A percentile compares a stretch with the other conserved stretches of the same genome.
These are phyloP conservation scores for Hsuehochloa calcarea DNA, from an alignment of 176 grass and related monocot species.

Conservation along the genomic window DNA sequence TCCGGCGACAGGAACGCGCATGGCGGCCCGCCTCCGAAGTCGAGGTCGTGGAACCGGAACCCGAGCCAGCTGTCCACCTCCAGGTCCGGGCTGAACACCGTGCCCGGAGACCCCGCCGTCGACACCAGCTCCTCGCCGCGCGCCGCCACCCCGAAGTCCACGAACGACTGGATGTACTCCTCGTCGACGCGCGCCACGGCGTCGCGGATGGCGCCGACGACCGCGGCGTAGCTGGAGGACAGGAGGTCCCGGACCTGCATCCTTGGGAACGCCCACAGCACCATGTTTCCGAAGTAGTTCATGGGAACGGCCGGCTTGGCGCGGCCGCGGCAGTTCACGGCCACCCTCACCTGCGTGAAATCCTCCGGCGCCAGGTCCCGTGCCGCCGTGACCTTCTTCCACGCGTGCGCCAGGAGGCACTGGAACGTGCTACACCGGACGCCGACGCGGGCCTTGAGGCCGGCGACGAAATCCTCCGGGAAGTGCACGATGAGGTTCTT, in stretches of 20 bases:
- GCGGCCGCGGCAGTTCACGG: constrained; percentile 43
- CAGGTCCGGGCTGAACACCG: constrained; percentile 31
- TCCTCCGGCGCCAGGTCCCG: constrained; percentile 15
- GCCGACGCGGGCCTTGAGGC: constrained; percentile 13
- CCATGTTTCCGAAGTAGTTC: constrained; percentile 48
- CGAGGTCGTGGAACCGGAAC: constrained; percentile 45
- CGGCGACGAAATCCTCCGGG: constrained; percentile 20
- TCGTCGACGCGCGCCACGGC: constrained; percentile 34
- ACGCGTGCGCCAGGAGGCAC: constrained; percentile 42
- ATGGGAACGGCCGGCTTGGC: not conserved
- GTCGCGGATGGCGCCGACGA: constrained; percentile 31
- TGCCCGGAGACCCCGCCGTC: constrained; percentile 25
- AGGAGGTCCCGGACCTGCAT: constrained; percentile 18
- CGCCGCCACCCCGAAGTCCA: constrained; percentile 36
- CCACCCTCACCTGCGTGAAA: constrained; percentile 12
- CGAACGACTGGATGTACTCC: constrained; percentile 47
- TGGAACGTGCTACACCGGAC: constrained; percentile 43
- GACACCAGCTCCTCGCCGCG: constrained; percentile 17
- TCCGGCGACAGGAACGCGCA: constrained; percentile 41
- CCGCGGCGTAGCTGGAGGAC: not conserved
- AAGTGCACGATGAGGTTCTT: constrained; percentile 6
- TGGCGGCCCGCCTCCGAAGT: constrained; percentile 39
- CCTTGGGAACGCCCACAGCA: constrained; percentile 43
- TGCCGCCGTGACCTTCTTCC: constrained; percentile 50
- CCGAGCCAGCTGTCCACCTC: constrained; percentile 59